Base-by-base conservation (phyloP, 2,329 filamentous ascomycete species). In the Thelonectria rubi region DNA sequence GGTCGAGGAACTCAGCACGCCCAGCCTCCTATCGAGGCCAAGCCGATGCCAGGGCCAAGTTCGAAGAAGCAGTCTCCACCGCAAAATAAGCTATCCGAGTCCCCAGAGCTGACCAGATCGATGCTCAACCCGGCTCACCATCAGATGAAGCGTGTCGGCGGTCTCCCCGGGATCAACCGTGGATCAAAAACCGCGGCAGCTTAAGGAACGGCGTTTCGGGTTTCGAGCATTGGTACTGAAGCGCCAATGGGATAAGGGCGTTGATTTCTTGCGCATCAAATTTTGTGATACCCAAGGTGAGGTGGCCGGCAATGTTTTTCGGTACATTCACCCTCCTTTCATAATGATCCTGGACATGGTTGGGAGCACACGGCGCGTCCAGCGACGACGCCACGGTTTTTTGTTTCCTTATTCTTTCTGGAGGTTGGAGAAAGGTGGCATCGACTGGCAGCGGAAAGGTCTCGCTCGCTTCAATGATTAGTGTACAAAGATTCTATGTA, bases 31-130 rank as follows among this genome's bases (percentile, higher is more conserved):
- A 56, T 57, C 1, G 71, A 74, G 11, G 46, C 58, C 30, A 76
- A 74, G 53, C 40, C 71, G 7, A 48, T 71, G n/a, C 69, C 72
- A 40, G 65, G 62, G 20, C 56, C 68, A 14, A 62, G 63, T n/a
- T 48, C 67, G 3, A 69, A 64, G 30, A 67, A 70, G 12, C 66
- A 70, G 47, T 21, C 53, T 8, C 73, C 76, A 34, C 71, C 74
- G 14, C 53, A 71, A 10, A 68, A 61, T 45, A 70, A 70, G 11
- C 58, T 74, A 32, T 79, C 80, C 10, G 79, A 76, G 30, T 82
- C 81, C 1, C 79, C 80, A n/a, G 80, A 83, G 65, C 69, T 82
- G 62, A 74, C 79, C 46, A 76, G 80, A 55, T 75, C 76, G 21
- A 69, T 75, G 39, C 58, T 75, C 20, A 77, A 74, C 57, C 68